Percentiles rank a stretch among this genome's conserved stretches.
These are phyloP conservation scores for Camellia japonica DNA, from an alignment of 148 eudicot genomes.

Conservation along the genomic window DNA sequence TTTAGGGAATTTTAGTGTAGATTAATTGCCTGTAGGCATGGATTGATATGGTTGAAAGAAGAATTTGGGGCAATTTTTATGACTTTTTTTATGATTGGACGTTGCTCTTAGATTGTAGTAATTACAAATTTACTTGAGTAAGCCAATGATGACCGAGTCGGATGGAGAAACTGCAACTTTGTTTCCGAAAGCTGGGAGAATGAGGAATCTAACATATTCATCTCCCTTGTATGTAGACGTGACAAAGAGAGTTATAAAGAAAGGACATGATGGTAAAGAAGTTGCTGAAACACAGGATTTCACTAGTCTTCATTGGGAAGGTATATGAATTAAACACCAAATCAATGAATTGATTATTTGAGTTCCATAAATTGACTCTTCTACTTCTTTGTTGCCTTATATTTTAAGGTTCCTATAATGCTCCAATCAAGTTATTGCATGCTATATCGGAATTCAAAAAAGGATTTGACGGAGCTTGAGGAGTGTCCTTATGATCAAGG, in stretches of 20 bases:
- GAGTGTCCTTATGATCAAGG: no score
- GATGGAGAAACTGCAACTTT: slow-evolving; percentile 80
- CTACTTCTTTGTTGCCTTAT: neutral
- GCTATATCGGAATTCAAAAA: no score
- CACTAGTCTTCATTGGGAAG: slow-evolving; percentile 94
- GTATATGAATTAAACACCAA: slow-evolving; percentile 23
- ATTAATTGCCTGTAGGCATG: no score
- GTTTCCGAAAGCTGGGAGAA: slow-evolving; percentile 90
- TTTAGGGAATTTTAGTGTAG: no score
- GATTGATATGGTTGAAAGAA: neutral
- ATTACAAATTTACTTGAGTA: slow-evolving; percentile 72
- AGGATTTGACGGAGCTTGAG: no score
- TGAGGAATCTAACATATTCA: slow-evolving; percentile 87
- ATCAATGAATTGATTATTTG: neutral
- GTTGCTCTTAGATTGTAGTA: slow-evolving; percentile 4
- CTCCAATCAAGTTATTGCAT: no score
- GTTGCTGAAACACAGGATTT: slow-evolving; percentile 83
- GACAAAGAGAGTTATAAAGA: slow-evolving; percentile 68
- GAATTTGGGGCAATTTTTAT: neutral
- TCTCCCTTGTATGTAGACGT: slow-evolving; percentile 95
- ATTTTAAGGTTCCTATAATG: no score
- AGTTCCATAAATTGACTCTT: slow-evolving; percentile 3
- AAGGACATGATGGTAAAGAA: slow-evolving; percentile 95
- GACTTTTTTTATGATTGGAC: neutral
- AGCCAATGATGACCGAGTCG: slow-evolving; percentile 48